phyloP scores from a whole-genome alignment of 129 eudicot species.

The Flaveria linearis region DNA sequence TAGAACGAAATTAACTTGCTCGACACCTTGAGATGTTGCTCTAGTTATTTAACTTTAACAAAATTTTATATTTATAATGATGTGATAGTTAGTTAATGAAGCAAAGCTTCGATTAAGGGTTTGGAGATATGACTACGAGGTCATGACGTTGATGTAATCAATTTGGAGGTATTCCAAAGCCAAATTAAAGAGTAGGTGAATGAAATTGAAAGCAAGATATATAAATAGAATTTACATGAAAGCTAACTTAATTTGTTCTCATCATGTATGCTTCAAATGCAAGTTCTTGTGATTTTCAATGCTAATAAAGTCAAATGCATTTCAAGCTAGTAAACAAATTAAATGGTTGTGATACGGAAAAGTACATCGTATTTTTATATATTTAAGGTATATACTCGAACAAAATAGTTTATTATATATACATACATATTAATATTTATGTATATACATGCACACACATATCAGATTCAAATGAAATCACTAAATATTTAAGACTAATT shows the following conservation, averaged over 20 bases:
- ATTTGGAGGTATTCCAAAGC: slow-evolving; percentile 21
- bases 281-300: slow-evolving; percentile 33
- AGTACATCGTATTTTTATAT: too few relatives aligned
- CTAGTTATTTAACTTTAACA: neutral
- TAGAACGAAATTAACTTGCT: too few relatives aligned
- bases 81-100: neutral
- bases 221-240: slow-evolving; percentile 3
- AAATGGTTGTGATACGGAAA: neutral
- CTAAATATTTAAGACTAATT: too few relatives aligned
- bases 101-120: neutral
- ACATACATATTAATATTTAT: too few relatives aligned
- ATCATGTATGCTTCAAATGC: slow-evolving; percentile 39
- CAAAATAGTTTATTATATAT: too few relatives aligned
- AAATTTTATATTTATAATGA: neutral
- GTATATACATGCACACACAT: too few relatives aligned
- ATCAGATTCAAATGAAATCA: too few relatives aligned
- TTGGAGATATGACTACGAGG: neutral
- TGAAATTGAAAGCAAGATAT: slow-evolving; percentile 38
- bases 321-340: neutral
- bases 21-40: neutral
- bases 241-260: slow-evolving; percentile 29
- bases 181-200: slow-evolving; percentile 34
- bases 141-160: slow-evolving; percentile 32
- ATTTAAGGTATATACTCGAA: too few relatives aligned
- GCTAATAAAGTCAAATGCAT: slow-evolving; percentile 9